Evolutionary conservation across 2,329 filamentous ascomycete species (phyloP).

Genomic region (Pseudocercospora pini-densiflorae): DNA sequence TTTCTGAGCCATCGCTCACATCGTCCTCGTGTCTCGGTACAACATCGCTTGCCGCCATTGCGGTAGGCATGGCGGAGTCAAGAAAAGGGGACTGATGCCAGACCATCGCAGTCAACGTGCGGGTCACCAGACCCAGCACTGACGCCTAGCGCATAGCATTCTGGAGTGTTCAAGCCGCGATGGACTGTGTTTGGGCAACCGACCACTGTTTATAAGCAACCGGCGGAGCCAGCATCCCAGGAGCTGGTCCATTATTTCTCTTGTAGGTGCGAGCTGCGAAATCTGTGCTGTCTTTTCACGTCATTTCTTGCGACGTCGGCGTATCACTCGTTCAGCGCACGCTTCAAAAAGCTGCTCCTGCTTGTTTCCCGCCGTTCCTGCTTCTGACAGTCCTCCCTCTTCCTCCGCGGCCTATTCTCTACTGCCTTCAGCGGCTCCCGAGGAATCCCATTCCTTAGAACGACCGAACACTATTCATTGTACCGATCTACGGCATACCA

Average conservation of each 20-base stretch:
- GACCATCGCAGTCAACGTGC: slow-evolving; percentile 1
- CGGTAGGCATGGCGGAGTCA: neutral
- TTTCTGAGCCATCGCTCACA: neutral
- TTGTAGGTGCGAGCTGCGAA: slow-evolving; percentile 8
- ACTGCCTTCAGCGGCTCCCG: neutral
- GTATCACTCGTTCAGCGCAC: neutral
- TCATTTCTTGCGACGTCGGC: slow-evolving; percentile 10
- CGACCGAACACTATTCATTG: neutral
- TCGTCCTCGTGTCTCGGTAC: neutral
- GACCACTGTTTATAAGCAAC: neutral
- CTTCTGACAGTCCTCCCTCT: slow-evolving; percentile 5
- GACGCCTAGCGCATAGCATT: neutral
- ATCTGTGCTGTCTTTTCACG: slow-evolving; percentile 14
- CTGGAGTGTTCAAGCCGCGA: neutral
- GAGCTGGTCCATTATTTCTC: slow-evolving; percentile 2
- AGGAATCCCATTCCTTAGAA: neutral
- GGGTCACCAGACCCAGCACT: slow-evolving; percentile 10
- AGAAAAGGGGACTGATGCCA: neutral
- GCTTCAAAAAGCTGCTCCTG: slow-evolving; percentile 6
- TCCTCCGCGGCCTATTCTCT: slow-evolving; percentile 1
- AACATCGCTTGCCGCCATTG: slow-evolving; percentile 9
- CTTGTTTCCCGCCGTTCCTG: slow-evolving; percentile 4
- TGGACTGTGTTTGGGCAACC: neutral
- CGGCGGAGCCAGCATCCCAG: slow-evolving; percentile 11
- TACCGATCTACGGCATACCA: neutral